A percentile compares a stretch with the other conserved stretches of the same genome.
Conservation (phyloP, 176 grass and related monocot species). For the Oryza glumipatula region DNA sequence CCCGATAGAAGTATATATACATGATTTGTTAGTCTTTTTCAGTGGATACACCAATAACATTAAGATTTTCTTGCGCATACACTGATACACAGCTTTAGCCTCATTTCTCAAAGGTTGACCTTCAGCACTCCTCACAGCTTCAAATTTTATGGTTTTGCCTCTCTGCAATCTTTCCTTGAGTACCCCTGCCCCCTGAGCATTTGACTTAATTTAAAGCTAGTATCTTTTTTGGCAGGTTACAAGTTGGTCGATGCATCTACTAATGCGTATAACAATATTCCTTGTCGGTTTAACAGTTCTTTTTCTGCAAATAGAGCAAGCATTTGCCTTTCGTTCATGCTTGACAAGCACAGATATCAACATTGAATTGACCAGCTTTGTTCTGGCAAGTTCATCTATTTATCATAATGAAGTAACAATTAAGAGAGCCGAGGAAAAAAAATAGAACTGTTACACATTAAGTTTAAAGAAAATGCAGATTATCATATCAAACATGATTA, state of each 20-base stretch:
- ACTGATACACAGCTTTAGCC: neutral
- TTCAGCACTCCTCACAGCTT: neutral
- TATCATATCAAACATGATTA: constrained; percentile 48
- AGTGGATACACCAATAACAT: neutral
- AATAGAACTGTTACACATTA: neutral
- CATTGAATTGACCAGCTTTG: neutral
- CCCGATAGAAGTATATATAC: neutral
- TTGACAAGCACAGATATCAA: constrained; percentile 5
- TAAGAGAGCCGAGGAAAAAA: neutral
- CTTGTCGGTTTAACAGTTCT: neutral
- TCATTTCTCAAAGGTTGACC: neutral
- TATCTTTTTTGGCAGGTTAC: neutral
- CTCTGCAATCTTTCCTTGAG: neutral
- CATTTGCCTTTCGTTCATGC: neutral
- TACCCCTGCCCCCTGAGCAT: neutral
- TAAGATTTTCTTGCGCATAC: neutral
- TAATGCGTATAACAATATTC: neutral
- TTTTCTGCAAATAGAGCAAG: neutral
- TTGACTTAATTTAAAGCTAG: neutral
- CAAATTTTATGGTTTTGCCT: neutral
- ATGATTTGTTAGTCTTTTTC: neutral
- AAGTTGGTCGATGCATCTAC: neutral
- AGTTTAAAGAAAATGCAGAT: constrained; percentile 37
- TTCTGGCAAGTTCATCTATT: constrained; percentile 4
- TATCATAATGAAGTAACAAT: constrained; percentile 33